phyloP scores from a whole-genome alignment of 2,329 filamentous ascomycete genomes.

The Colletotrichum caudatum region DNA sequence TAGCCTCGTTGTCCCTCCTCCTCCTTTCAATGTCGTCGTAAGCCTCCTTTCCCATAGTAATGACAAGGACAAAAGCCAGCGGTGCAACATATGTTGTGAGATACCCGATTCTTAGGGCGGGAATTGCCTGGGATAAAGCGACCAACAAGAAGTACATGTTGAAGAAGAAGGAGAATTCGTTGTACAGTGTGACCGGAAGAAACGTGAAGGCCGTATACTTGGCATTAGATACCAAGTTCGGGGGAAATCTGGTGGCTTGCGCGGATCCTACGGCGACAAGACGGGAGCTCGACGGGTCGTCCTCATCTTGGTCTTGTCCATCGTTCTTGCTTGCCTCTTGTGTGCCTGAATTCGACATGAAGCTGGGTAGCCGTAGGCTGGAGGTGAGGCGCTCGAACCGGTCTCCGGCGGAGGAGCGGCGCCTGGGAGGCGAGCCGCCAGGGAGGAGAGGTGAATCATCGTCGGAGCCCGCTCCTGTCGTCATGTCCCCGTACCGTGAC shows the following conservation, averaged over 20 bases:
- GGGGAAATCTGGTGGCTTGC: constrained; percentile 82
- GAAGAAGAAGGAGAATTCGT: constrained; percentile 99
- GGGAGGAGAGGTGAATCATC: constrained; percentile 82
- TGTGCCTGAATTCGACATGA: constrained; percentile 64
- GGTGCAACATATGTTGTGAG: constrained; percentile 95
- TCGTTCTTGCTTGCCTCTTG: constrained; percentile 54
- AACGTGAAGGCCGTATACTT: constrained; percentile 98
- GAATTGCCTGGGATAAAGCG: constrained; percentile 92
- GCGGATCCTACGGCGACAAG: constrained; percentile 79
- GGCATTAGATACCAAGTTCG: constrained; percentile 93
- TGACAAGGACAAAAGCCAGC: constrained; percentile 88
- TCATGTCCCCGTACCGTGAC: constrained; percentile 70
- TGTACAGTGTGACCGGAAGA: constrained; percentile 92
- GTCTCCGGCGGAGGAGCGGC: constrained; percentile 55
- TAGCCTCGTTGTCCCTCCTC: constrained; percentile 90
- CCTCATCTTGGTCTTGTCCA: constrained; percentile 63
- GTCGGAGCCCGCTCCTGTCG: constrained; percentile 55
- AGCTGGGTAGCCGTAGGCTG: constrained; percentile 73
- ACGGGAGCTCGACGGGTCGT: constrained; percentile 78
- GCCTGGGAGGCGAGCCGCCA: constrained; percentile 50
- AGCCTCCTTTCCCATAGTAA: constrained; percentile 96
- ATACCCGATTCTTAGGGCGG: constrained; percentile 90
- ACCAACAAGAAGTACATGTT: constrained; percentile 99
- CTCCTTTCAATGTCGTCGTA: constrained; percentile 91
- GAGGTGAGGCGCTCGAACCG: constrained; percentile 61